phyloP scores from a whole-genome alignment of 306 rosid species.

The Spatholobus suberectus region DNA sequence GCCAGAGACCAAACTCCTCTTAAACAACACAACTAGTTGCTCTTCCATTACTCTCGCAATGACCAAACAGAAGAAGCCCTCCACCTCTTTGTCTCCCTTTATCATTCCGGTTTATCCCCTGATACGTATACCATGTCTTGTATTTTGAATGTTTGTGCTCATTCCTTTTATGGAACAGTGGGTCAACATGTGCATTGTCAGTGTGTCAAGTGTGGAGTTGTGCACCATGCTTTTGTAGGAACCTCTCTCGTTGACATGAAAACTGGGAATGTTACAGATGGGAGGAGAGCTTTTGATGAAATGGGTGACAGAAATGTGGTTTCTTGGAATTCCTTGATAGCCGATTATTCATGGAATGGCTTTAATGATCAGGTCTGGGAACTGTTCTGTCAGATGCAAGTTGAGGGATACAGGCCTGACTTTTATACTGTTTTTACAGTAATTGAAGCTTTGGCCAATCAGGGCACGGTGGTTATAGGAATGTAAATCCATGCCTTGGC shows the following conservation, averaged over 20 bases:
- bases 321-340: slow-evolving; percentile 81
- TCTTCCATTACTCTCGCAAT: slow-evolving; percentile 56
- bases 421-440: slow-evolving; percentile 60
- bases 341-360: slow-evolving; percentile 67
- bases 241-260: slow-evolving; percentile 86
- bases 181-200: slow-evolving; percentile 78
- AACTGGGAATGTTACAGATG: slow-evolving; percentile 59
- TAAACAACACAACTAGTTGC: slow-evolving; percentile 49
- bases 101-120: slow-evolving; percentile 46
- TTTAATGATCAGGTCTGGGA: slow-evolving; percentile 48
- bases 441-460: slow-evolving; percentile 67
- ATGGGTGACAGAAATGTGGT: slow-evolving; percentile 75
- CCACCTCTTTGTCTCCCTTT: slow-evolving; percentile 46
- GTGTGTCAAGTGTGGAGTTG: slow-evolving; percentile 67
- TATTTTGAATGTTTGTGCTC: slow-evolving; percentile 62
- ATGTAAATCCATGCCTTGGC: slow-evolving; percentile 67
- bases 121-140: slow-evolving; percentile 68
- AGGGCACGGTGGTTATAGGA: slow-evolving; percentile 57
- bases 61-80: slow-evolving; percentile 60
- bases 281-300: slow-evolving; percentile 74
- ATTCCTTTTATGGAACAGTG: slow-evolving; percentile 50
- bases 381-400: slow-evolving; percentile 61
- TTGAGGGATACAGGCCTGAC: slow-evolving; percentile 64
- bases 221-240: slow-evolving; percentile 67
- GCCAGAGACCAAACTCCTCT: slow-evolving; percentile 61